Conservation (phyloP, 2,329 filamentous ascomycete species). For the Rhynchosporium secalis region DNA sequence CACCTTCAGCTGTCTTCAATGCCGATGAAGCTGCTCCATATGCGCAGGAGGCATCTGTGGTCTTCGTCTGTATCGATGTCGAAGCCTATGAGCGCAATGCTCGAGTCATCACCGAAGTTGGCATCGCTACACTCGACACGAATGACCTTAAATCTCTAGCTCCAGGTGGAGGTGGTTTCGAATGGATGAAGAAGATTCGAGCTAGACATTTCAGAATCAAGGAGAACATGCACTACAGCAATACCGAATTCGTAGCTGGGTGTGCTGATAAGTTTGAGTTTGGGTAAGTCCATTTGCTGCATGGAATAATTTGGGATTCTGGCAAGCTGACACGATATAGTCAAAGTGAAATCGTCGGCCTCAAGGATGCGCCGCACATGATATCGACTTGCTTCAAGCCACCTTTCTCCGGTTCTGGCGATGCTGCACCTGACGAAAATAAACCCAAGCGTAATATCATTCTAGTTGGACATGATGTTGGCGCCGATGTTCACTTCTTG, state of each 20-base stretch:
- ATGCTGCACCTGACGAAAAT: background rate
- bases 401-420: slow-evolving; percentile 48
- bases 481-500: slow-evolving; percentile 69
- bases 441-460: slow-evolving; percentile 57
- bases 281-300: slow-evolving; percentile 52
- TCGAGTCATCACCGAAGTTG: slow-evolving; percentile 77
- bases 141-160: slow-evolving; percentile 50
- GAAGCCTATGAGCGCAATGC: slow-evolving; percentile 75
- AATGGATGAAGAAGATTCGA: slow-evolving; percentile 69
- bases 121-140: slow-evolving; percentile 79
- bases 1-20: slow-evolving; percentile 43
- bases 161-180: slow-evolving; percentile 60
- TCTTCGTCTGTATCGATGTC: slow-evolving; percentile 79
- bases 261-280: slow-evolving; percentile 77
- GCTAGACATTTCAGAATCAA: slow-evolving; percentile 74
- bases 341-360: slow-evolving; percentile 53
- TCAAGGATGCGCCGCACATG: slow-evolving; percentile 46
- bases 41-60: slow-evolving; percentile 52
- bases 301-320: background rate
- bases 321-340: slow-evolving; percentile 37
- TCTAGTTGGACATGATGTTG: slow-evolving; percentile 75
- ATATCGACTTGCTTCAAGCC: slow-evolving; percentile 57
- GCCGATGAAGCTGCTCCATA: slow-evolving; percentile 48
- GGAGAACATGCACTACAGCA: slow-evolving; percentile 67
- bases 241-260: slow-evolving; percentile 67